These are phyloP conservation scores for Cladobotryum mycophilum DNA, from an alignment of 2,329 filamentous ascomycete species.

Conservation along the genomic window DNA sequence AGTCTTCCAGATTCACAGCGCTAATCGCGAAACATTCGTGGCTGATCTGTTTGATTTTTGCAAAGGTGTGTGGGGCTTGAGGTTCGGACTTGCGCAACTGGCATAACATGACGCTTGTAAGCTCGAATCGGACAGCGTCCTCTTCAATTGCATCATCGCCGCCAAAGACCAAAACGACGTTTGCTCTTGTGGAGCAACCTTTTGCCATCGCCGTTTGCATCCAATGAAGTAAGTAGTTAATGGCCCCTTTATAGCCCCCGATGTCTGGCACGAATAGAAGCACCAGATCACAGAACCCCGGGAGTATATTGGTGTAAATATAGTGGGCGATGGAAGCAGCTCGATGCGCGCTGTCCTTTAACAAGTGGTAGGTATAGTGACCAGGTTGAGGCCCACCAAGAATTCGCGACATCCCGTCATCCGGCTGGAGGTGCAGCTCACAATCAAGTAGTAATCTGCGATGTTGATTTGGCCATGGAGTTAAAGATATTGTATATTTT, in stretches of 20 bases:
- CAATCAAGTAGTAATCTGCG: constrained; percentile 1
- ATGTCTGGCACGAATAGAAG: constrained; percentile 1
- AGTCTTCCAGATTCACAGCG: neutral
- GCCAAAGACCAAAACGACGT: neutral
- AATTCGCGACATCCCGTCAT: no score
- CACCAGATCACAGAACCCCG: neutral
- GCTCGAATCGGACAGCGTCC: neutral
- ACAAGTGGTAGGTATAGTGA: neutral
- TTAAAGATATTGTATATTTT: neutral
- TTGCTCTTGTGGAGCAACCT: neutral
- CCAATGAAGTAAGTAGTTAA: neutral
- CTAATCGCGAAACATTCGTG: neutral
- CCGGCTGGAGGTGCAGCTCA: constrained; percentile 1
- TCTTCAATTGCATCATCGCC: neutral
- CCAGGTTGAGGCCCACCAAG: neutral
- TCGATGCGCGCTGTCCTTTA: neutral
- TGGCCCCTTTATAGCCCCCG: neutral
- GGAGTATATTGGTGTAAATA: neutral
- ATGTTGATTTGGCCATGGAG: neutral
- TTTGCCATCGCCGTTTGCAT: neutral
- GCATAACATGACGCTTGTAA: neutral
- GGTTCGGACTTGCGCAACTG: neutral
- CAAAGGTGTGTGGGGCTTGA: neutral
- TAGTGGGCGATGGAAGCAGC: neutral
- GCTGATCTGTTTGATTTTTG: neutral